Evolutionary conservation across 2,329 filamentous ascomycete species (phyloP).

Genomic region (Zelopaecilomyces penicillatus): DNA sequence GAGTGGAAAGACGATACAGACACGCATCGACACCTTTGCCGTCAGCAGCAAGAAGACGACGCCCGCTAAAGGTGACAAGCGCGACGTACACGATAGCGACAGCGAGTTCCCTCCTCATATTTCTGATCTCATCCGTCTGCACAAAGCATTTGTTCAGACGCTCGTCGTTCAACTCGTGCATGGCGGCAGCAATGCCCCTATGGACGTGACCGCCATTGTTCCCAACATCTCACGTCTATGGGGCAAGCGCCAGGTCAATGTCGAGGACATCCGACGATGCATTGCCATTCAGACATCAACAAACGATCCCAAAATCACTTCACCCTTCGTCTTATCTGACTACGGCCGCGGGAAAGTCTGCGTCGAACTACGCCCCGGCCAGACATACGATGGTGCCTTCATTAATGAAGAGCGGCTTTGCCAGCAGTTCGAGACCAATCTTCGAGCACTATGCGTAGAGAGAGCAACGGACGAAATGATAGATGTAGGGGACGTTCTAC

Average conservation of each 20-base stretch:
- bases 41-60: conserved; percentile 27
- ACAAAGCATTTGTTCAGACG: conserved; percentile 60
- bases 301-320: conserved; percentile 17
- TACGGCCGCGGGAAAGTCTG: conserved; percentile 50
- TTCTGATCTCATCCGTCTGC: conserved; percentile 53
- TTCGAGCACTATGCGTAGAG: conserved; percentile 37
- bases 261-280: conserved; percentile 57
- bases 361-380: conserved; percentile 42
- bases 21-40: conserved; percentile 29
- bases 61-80: conserved; percentile 14
- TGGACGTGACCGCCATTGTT: conserved; percentile 53
- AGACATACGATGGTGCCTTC: conserved; percentile 22
- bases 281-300: conserved; percentile 50
- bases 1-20: conserved; percentile 21
- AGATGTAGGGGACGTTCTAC: conserved; percentile 41
- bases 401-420: conserved; percentile 46
- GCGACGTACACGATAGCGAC: conserved; percentile 2
- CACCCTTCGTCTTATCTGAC: conserved; percentile 39
- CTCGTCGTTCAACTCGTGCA: conserved; percentile 62
- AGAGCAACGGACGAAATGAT: conserved; percentile 21
- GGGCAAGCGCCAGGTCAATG: conserved; percentile 60
- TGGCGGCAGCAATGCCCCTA: conserved; percentile 52
- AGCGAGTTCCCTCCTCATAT: conserved; percentile 41
- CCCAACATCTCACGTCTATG: conserved; percentile 59
- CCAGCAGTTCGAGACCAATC: conserved; percentile 43